Percentiles rank a stretch among this genome's conserved stretches.
Conservation (phyloP, 768 basidiomycete genomes). For the Suillus bovinus region DNA sequence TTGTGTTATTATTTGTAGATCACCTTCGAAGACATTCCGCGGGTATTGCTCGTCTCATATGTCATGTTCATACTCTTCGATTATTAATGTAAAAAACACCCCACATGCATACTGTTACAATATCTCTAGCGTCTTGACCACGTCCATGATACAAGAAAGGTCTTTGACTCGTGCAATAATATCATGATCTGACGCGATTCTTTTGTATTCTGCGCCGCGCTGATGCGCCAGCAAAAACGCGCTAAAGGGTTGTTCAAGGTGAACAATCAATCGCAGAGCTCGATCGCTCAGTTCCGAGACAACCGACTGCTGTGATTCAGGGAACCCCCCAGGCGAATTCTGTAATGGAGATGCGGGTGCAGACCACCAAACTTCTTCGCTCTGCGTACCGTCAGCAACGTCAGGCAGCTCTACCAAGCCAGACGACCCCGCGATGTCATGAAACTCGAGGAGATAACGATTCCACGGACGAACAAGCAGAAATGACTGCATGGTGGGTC, state of each 20-base stretch:
- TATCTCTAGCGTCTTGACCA: background rate
- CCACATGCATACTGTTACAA: background rate
- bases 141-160: background rate
- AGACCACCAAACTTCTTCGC: background rate
- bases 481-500: background rate
- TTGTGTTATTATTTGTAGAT: no score
- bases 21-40: no score
- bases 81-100: no score
- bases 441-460: background rate
- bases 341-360: background rate
- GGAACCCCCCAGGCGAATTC: background rate
- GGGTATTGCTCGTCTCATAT: no score
- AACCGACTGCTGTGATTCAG: background rate
- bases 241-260: background rate
- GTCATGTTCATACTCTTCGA: no score
- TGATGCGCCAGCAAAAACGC: background rate
- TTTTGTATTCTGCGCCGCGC: background rate
- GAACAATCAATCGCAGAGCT: background rate
- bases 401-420: background rate
- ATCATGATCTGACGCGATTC: background rate
- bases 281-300: background rate
- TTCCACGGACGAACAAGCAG: background rate
- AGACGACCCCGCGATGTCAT: background rate
- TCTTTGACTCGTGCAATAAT: background rate
- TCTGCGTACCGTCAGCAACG: background rate